Evolutionary conservation across 192 early-diverging fungal genomes (phyloP).

Genomic region (Lunasporangiospora selenospora): DNA sequence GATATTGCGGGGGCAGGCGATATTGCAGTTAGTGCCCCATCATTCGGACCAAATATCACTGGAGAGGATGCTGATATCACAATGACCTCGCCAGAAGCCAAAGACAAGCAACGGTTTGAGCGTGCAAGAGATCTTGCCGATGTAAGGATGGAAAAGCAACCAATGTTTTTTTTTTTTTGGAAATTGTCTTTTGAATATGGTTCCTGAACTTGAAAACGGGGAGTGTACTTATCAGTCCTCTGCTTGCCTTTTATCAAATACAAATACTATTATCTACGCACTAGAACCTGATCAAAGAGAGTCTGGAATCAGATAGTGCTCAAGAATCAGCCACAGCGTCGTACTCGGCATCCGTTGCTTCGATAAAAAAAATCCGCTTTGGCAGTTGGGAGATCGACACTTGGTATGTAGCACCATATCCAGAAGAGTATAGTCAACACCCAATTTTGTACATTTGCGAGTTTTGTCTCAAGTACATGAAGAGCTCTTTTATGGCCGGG

Average conservation of each 20-base stretch:
- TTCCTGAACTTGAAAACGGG: too few relatives aligned
- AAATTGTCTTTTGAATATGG: background rate
- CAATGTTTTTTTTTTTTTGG: background rate
- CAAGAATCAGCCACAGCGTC: conserved; percentile 15
- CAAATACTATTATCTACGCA: background rate
- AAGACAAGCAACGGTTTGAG: conserved; percentile 61
- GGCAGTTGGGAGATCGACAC: conserved; percentile 87
- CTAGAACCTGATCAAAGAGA: conserved; percentile 17
- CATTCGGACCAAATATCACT: conserved; percentile 60
- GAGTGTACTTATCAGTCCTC: background rate
- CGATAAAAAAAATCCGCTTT: conserved; percentile 79
- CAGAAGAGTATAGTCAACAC: conserved; percentile 92
- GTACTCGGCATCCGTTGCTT: conserved; percentile 33
- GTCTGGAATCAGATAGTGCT: background rate
- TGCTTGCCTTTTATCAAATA: background rate
- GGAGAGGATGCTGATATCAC: conserved; percentile 59
- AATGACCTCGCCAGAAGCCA: conserved; percentile 56
- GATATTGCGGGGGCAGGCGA: too few relatives aligned
- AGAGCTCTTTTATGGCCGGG: conserved; percentile 79
- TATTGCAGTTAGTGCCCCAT: conserved; percentile 24
- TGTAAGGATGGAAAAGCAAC: conserved; percentile 14
- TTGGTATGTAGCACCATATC: conserved; percentile 97
- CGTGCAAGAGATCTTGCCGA: conserved; percentile 52
- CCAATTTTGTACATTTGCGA: conserved; percentile 91
- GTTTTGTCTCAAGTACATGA: conserved; percentile 98